Base-by-base conservation (phyloP, 371 early-diverging fungal species). In the Lichtheimia ornata region DNA sequence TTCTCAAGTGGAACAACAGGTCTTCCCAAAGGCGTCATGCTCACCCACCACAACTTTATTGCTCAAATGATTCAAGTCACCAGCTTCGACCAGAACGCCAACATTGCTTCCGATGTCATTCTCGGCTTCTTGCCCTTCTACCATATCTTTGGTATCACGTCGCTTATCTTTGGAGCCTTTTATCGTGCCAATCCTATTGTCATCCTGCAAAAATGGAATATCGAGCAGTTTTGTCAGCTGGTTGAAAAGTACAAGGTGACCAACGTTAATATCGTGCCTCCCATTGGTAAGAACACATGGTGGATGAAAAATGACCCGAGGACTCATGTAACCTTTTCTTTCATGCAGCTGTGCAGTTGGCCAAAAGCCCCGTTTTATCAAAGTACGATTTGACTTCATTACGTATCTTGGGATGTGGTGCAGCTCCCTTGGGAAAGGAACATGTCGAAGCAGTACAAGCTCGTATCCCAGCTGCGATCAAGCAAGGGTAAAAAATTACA, bases 1-100 rank as follows among this genome's bases (percentile, higher is more conserved):
- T 95, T 90, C 79, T 91, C 91, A 13, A 89, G 89, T 40, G 95
- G 95, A 20, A 95, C 94, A 1, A 93, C 93, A 1, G 93, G 93
- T 53, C 60, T 66, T 47, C 70, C 79, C 53, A 84, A 82, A 58
- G 79, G 85, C 24, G 74, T 74, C 9, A 74, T 76, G 74, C 64
- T 79, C 7, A 76, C 69, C 7, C 80, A 79, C 41, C 58, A 41
- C 41, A 71, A 71, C 49, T 66, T 71, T 59, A 50, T 66, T 55
- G 56, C 77, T 0, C 76, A 76, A 60, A 57, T 70, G 13, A 18
- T 72, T 20, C 57, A 58, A 17, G 66, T 67, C 1, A 53, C 56
- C 17, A 58, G 14, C 15, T 58, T 65, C 53, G 70, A 67, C 3
- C 49, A 58, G 7, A 58, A 61, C 35, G 64, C 60, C 22, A 30